Evolutionary conservation across 176 grass and related monocot genomes (phyloP), one percentile per base, ranked within the genome.

Genomic region (Avena sativa): DNA sequence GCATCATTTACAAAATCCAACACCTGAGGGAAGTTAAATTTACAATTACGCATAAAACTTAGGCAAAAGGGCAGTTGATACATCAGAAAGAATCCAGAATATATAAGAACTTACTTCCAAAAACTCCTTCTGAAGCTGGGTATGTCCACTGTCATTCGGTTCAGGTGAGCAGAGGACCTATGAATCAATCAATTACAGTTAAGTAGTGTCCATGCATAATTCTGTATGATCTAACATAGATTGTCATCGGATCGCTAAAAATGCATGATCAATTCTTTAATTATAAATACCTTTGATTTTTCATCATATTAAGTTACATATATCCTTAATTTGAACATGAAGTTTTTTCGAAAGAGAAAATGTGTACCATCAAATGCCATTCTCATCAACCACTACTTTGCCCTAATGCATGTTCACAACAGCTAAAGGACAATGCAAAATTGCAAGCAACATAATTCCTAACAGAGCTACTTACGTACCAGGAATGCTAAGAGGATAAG

Each of bases 1-100:
- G 92, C 92, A 93, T 98, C 96, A 89, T 98, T 98, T 83, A 96
- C 74, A 89, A 98, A 98, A 90, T 98, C 94, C 89, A 98, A 74
- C 56, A 96, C 93, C 96, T 98, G 87, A 79, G 23, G 62, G 63
- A 87, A 87, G 68, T 90, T 75, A 74, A 70, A 56, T 43, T 90
- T 17, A 84, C 25, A 83, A 76, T 52, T 82, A 56, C 71, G 40
- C 61, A 66, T 40, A 16, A 62, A 72, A 73, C 63, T 47, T 16
- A 76, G 62, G n/a, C 2, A 76, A 73, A 86, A 44, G 30, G 9
- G 85, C 52, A 82, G 50, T 20, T 48, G 57, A 49, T 43, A 88
- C 58, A 69, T 70, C 36, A 63, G 55, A 85, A 83, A 69, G 59
- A 79, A 81, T 85, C 4, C 51, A 79, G 43, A 55, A 53, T 26